A percentile compares a stretch with the other conserved stretches of the same genome.
Evolutionary conservation across 345 rosid species (phyloP).

Genomic region (Diplotaxis tenuifolia): DNA sequence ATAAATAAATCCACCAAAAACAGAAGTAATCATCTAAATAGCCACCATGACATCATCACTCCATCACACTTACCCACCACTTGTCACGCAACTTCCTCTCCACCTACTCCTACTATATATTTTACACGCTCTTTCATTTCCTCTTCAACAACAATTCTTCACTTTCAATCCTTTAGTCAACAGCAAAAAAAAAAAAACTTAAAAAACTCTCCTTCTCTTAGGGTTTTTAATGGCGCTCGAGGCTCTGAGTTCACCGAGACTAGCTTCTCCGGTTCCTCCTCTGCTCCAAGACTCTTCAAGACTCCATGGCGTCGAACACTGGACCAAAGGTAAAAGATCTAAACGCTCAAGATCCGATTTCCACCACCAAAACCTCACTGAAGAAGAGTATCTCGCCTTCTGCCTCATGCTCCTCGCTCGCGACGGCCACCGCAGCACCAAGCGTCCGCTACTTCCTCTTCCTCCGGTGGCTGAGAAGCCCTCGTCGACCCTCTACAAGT

Average conservation of each 20-base stretch:
- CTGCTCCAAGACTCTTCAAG: conserved; percentile 17
- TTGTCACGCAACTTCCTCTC: conserved; percentile 48
- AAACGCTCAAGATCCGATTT: conserved; percentile 46
- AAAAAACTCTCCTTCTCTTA: no score
- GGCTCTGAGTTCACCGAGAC: conserved; percentile 43
- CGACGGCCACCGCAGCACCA: conserved; percentile 22
- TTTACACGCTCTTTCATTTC: conserved; percentile 8
- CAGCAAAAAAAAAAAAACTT: no score
- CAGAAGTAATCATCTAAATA: conserved; percentile 15
- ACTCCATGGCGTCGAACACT: conserved; percentile 39
- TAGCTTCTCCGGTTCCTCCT: conserved; percentile 28
- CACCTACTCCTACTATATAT: conserved; percentile 33
- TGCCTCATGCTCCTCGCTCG: conserved; percentile 52
- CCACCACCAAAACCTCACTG: conserved; percentile 29
- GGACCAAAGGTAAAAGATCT: conserved; percentile 52
- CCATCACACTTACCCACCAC: conserved; percentile 32
- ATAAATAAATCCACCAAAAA: no score
- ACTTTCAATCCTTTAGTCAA: no score
- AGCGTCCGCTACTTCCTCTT: conserved; percentile 9
- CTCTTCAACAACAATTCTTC: conserved; percentile 13
- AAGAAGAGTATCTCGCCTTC: conserved; percentile 52
- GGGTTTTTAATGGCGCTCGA: conserved; percentile 63
- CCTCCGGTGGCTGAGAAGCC: conserved; percentile 17
- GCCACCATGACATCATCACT: conserved; percentile 32
- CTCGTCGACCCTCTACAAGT: conserved; percentile 42